Evolutionary conservation across 352 stramenopile species (phyloP).

Genomic region (Phytopythium cucurbitacearum): DNA sequence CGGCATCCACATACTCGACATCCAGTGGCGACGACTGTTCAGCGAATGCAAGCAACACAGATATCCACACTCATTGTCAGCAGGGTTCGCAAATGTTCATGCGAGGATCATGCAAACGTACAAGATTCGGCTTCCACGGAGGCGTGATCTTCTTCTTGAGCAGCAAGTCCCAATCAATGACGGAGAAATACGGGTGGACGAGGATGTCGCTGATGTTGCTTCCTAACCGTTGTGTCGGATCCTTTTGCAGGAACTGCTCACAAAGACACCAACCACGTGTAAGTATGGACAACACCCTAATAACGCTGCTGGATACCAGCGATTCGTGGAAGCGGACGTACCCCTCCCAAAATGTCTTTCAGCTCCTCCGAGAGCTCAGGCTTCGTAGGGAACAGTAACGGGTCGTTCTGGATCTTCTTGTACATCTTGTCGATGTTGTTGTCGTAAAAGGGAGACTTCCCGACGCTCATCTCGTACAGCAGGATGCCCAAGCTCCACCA

Average conservation of each 20-base stretch:
- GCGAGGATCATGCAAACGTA: constrained; percentile 8
- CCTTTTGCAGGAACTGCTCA: constrained; percentile 79
- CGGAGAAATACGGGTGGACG: constrained; percentile 69
- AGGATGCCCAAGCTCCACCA: constrained; percentile 91
- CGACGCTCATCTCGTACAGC: constrained; percentile 92
- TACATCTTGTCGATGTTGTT: constrained; percentile 94
- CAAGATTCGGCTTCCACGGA: constrained; percentile 83
- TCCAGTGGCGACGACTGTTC: constrained; percentile 68
- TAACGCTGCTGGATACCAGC: not conserved
- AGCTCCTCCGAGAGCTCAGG: constrained; percentile 62
- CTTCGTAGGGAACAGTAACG: constrained; percentile 75
- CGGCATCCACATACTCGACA: constrained; percentile 82
- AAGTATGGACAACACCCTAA: not conserved
- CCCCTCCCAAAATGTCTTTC: constrained; percentile 71
- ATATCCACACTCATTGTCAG: too few relatives aligned
- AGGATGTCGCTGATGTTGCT: constrained; percentile 87
- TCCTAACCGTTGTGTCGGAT: constrained; percentile 81
- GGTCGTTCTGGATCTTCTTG: constrained; percentile 88
- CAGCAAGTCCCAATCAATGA: constrained; percentile 83
- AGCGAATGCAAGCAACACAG: not conserved
- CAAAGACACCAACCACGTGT: not conserved
- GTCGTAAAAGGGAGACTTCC: constrained; percentile 92
- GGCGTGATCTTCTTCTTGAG: constrained; percentile 80
- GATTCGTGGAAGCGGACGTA: constrained; percentile 15
- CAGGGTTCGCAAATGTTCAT: too few relatives aligned